These are phyloP conservation scores for Bondarzewia mesenterica DNA, from an alignment of 1,284 basidiomycete genomes.

Conservation along the genomic window DNA sequence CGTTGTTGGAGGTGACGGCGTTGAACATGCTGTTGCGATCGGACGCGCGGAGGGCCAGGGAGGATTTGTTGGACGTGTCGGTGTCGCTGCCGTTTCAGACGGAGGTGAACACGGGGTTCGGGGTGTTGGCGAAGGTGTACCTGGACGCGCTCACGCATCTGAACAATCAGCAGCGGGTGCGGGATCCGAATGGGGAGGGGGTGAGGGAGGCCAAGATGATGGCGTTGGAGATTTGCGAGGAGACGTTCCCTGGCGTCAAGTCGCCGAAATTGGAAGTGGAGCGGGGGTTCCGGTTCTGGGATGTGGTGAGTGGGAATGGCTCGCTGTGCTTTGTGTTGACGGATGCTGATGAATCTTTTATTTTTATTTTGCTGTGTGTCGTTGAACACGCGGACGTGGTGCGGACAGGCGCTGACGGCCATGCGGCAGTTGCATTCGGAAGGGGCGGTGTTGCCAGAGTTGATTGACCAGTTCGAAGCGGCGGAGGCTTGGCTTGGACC, in stretches of 20 bases:
- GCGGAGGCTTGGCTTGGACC: conserved; percentile 91
- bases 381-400: conserved; percentile 6
- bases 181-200: conserved; percentile 65
- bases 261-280: conserved; percentile 82
- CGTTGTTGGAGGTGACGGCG: conserved; percentile 85
- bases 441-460: conserved; percentile 67
- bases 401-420: conserved; percentile 55
- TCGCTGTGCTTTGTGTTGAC: not conserved
- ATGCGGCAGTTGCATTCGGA: conserved; percentile 85
- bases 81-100: conserved; percentile 89
- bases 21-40: conserved; percentile 87
- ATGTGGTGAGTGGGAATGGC: conserved; percentile 77
- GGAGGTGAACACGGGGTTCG: conserved; percentile 97
- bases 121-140: conserved; percentile 94
- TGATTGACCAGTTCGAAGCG: conserved; percentile 91
- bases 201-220: conserved; percentile 80
- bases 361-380: not conserved
- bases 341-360: not conserved
- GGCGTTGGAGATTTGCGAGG: conserved; percentile 88
- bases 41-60: conserved; percentile 79
- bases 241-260: conserved; percentile 91
- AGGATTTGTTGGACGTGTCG: conserved; percentile 90
- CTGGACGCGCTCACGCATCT: conserved; percentile 87
- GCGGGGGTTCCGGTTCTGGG: conserved; percentile 97
- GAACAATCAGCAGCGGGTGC: conserved; percentile 70